Conservation (phyloP, 2,329 filamentous ascomycete species). For the Metarhizium rileyi region DNA sequence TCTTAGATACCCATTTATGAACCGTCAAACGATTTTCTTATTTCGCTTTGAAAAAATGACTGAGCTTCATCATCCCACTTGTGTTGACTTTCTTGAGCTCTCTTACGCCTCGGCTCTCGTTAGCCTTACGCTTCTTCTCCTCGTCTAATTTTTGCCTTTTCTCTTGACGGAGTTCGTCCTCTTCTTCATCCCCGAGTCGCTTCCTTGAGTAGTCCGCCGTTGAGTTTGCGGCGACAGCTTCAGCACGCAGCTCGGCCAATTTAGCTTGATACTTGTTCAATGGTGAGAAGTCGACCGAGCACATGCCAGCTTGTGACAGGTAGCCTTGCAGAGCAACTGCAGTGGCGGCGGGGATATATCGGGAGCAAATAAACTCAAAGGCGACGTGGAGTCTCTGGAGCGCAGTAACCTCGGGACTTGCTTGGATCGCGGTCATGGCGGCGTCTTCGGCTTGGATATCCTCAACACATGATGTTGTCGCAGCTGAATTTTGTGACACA, state of each 20-base stretch:
- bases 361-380: slow-evolving; percentile 53
- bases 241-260: slow-evolving; percentile 57
- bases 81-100: slow-evolving; percentile 86
- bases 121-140: slow-evolving; percentile 73
- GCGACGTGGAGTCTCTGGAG: slow-evolving; percentile 58
- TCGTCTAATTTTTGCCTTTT: slow-evolving; percentile 84
- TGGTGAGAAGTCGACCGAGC: slow-evolving; percentile 53
- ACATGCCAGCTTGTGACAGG: slow-evolving; percentile 25
- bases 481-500: slow-evolving; percentile 32
- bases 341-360: slow-evolving; percentile 45
- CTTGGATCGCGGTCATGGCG: slow-evolving; percentile 32
- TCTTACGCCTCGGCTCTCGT: slow-evolving; percentile 64
- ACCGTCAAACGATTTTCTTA: slow-evolving; percentile 10
- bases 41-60: slow-evolving; percentile 79
- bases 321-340: slow-evolving; percentile 28
- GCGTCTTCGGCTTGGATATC: slow-evolving; percentile 22
- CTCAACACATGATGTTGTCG: slow-evolving; percentile 33
- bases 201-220: slow-evolving; percentile 64
- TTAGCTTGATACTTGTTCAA: slow-evolving; percentile 61
- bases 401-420: slow-evolving; percentile 37
- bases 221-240: slow-evolving; percentile 60
- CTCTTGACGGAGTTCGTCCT: slow-evolving; percentile 54
- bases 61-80: slow-evolving; percentile 93
- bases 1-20: slow-evolving; percentile 21
- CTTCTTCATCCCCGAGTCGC: slow-evolving; percentile 56